Conservation (phyloP, 768 basidiomycete species). For the Dentipellis sp. region DNA sequence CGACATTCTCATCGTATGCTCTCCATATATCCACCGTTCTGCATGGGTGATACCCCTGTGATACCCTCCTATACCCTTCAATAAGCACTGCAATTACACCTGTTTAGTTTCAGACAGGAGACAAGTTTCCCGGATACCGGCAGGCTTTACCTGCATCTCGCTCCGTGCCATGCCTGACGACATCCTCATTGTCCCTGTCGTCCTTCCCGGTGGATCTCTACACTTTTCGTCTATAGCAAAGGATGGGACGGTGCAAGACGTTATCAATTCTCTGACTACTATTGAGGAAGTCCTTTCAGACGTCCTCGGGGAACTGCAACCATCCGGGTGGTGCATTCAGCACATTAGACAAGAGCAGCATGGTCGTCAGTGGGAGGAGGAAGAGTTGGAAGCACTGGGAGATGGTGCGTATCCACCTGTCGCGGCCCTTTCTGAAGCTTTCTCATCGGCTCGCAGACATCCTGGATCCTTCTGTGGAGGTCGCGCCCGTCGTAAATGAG, state of each 20-base stretch:
- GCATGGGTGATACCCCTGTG: background rate
- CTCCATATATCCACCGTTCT: background rate
- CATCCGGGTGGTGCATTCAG: constrained; percentile 64
- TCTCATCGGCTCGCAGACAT: constrained; percentile 33
- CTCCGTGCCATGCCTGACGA: constrained; percentile 29
- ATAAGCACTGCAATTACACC: no score
- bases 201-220: constrained; percentile 48
- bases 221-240: constrained; percentile 51
- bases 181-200: constrained; percentile 45
- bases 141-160: background rate
- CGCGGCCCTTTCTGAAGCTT: background rate
- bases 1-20: background rate
- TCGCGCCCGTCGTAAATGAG: constrained; percentile 45
- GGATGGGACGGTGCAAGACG: constrained; percentile 49
- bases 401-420: constrained; percentile 37
- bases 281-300: constrained; percentile 43
- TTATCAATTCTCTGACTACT: constrained; percentile 41
- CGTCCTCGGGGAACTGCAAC: constrained; percentile 46
- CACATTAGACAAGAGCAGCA: constrained; percentile 44
- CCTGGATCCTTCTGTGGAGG: constrained; percentile 30
- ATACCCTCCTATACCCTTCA: background rate
- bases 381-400: constrained; percentile 53
- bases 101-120: no score
- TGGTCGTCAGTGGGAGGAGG: constrained; percentile 64
- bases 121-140: no score